Conservation (phyloP, 192 early-diverging fungal species). For the Podila horticola region DNA sequence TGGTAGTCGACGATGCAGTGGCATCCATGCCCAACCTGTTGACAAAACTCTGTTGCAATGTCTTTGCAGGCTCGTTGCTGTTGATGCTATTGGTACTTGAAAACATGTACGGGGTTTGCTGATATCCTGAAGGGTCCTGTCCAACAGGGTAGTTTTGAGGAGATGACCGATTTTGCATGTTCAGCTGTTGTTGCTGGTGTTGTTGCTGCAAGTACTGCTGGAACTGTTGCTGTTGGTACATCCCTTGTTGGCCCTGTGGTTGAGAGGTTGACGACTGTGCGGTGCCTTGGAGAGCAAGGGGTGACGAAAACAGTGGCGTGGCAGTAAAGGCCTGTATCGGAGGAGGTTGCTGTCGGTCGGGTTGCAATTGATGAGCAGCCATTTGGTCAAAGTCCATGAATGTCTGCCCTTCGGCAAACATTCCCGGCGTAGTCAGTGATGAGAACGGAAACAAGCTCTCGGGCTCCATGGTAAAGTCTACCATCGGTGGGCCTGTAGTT, state of each 20-base stretch:
- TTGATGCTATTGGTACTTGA: background rate
- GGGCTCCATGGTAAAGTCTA: background rate
- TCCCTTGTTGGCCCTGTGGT: background rate
- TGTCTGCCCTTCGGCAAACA: conserved; percentile 43
- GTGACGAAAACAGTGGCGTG: conserved; percentile 34
- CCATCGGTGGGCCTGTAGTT: background rate
- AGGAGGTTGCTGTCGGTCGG: background rate
- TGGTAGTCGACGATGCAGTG: too few relatives aligned
- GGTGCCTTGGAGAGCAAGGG: conserved; percentile 25
- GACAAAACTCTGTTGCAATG: background rate
- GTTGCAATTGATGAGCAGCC: conserved; percentile 2
- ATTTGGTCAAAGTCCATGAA: conserved; percentile 38
- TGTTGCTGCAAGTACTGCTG: conserved; percentile 10
- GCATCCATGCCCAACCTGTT: background rate
- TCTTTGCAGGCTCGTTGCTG: background rate
- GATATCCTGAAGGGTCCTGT: background rate
- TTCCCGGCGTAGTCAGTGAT: conserved; percentile 35
- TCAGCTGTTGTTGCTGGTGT: background rate
- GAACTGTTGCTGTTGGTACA: background rate
- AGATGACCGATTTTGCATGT: background rate
- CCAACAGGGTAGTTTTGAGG: background rate
- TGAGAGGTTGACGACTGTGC: background rate
- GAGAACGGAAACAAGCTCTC: conserved; percentile 24
- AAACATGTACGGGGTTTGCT: background rate
- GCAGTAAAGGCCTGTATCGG: conserved; percentile 7